Conservation (phyloP, 306 rosid genomes). For the Adenanthera pavonina region DNA sequence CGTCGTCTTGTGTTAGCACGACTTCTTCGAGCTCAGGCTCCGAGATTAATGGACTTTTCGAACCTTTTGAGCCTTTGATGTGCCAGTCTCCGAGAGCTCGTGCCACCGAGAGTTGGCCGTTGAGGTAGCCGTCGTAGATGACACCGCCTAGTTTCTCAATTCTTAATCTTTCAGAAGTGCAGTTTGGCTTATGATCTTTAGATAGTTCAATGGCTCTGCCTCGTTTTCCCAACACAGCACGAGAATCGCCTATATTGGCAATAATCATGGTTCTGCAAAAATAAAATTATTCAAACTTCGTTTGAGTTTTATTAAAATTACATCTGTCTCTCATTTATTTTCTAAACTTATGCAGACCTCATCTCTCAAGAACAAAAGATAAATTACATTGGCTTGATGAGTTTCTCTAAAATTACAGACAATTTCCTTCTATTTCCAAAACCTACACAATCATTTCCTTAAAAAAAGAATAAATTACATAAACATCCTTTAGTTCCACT, state of each 20-base stretch:
- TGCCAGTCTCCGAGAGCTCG: constrained; percentile 64
- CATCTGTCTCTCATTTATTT: too few relatives aligned
- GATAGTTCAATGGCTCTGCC: constrained; percentile 57
- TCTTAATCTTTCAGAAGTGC: constrained; percentile 53
- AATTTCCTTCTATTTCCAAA: too few relatives aligned
- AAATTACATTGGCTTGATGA: too few relatives aligned
- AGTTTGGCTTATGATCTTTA: constrained; percentile 56
- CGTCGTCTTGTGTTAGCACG: constrained; percentile 47
- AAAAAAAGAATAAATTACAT: too few relatives aligned
- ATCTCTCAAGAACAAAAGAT: too few relatives aligned
- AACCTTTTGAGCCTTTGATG: constrained; percentile 52
- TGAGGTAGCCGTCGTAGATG: constrained; percentile 56
- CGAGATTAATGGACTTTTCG: constrained; percentile 52
- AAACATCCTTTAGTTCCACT: too few relatives aligned
- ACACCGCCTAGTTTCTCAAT: constrained; percentile 56
- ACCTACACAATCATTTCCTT: too few relatives aligned
- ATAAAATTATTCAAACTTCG: too few relatives aligned
- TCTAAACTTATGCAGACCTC: too few relatives aligned
- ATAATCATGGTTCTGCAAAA: constrained; percentile 45
- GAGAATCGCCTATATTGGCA: constrained; percentile 59
- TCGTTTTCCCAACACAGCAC: constrained; percentile 55
- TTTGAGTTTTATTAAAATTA: too few relatives aligned
- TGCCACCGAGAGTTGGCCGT: constrained; percentile 55
- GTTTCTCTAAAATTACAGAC: too few relatives aligned
- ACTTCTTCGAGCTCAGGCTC: constrained; percentile 55